Conservation (phyloP, 352 stramenopile genomes). For the Phytophthora agathidicida region DNA sequence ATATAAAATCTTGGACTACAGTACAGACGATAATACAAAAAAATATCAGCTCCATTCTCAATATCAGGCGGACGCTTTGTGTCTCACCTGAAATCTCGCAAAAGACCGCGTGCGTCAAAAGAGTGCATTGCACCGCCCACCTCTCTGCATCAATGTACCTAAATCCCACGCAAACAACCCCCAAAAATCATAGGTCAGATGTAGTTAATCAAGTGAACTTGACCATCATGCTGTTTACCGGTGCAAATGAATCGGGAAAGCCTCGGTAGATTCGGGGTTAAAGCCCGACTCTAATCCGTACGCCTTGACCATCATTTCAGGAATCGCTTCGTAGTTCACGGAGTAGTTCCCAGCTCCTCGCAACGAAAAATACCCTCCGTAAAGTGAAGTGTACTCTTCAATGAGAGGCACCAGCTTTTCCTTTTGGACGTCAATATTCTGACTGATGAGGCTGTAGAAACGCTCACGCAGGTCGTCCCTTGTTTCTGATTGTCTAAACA, state of each 20-base stretch:
- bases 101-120: conserved; percentile 84
- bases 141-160: conserved; percentile 64
- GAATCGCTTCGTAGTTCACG: conserved; percentile 34
- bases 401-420: conserved; percentile 41
- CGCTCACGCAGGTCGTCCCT: conserved; percentile 48
- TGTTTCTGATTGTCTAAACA: conserved; percentile 55
- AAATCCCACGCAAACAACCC: background rate
- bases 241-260: conserved; percentile 38
- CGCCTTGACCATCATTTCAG: conserved; percentile 31
- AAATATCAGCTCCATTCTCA: conserved; percentile 1
- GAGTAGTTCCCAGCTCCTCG: conserved; percentile 37
- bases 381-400: conserved; percentile 59
- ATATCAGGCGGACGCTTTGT: background rate
- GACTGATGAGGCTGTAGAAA: conserved; percentile 53
- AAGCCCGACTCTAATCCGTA: conserved; percentile 22
- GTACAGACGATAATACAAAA: background rate
- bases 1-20: conserved; percentile 82
- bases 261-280: conserved; percentile 4
- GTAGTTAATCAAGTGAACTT: no score
- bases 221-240: conserved; percentile 20
- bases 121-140: conserved; percentile 79
- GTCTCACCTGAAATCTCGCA: conserved; percentile 72
- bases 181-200: no score
- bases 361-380: conserved; percentile 59
- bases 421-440: conserved; percentile 37